Percentiles rank a stretch among this genome's conserved stretches.
These are phyloP conservation scores for Umbilicaria muhlenbergii DNA, from an alignment of 495 filamentous ascomycete genomes.

Conservation along the genomic window DNA sequence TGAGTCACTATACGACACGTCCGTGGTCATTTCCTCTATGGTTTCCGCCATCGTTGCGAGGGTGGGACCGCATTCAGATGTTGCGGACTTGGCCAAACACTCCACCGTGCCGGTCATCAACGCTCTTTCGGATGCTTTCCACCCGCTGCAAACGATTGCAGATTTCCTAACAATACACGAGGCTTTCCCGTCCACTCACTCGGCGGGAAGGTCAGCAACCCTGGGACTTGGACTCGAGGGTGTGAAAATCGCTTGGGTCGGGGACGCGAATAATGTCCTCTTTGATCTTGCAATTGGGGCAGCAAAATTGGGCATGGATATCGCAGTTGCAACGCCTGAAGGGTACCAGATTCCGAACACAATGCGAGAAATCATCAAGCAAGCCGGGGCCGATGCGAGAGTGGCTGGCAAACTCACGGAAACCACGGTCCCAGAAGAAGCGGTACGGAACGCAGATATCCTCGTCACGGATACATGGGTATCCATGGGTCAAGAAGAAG, in stretches of 20 bases:
- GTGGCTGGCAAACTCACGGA: conserved; percentile 52
- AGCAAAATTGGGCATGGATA: conserved; percentile 68
- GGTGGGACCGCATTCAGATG: conserved; percentile 68
- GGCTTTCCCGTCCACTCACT: conserved; percentile 37
- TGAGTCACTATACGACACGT: conserved; percentile 79
- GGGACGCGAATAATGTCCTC: conserved; percentile 92
- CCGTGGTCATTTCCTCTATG: conserved; percentile 85
- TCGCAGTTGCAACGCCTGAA: conserved; percentile 72
- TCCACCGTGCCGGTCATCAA: conserved; percentile 89
- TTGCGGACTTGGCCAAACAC: conserved; percentile 60
- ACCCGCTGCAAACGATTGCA: conserved; percentile 83
- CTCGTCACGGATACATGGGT: conserved; percentile 96
- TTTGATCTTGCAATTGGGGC: conserved; percentile 82
- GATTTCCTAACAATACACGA: conserved; percentile 88
- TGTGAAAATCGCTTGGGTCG: conserved; percentile 86
- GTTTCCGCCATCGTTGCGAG: conserved; percentile 79
- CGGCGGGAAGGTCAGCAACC: conserved; percentile 12
- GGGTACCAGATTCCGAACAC: conserved; percentile 59
- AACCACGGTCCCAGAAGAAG: conserved; percentile 70
- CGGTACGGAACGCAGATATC: conserved; percentile 75
- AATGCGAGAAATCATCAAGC: conserved; percentile 54
- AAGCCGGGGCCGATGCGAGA: conserved; percentile 36
- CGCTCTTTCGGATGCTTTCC: conserved; percentile 73
- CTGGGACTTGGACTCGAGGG: conserved; percentile 56
- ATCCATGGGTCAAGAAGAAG: conserved; percentile 90